Evolutionary conservation across 176 grass and related monocot genomes (phyloP).

Genomic region (Oryza glaberrima): DNA sequence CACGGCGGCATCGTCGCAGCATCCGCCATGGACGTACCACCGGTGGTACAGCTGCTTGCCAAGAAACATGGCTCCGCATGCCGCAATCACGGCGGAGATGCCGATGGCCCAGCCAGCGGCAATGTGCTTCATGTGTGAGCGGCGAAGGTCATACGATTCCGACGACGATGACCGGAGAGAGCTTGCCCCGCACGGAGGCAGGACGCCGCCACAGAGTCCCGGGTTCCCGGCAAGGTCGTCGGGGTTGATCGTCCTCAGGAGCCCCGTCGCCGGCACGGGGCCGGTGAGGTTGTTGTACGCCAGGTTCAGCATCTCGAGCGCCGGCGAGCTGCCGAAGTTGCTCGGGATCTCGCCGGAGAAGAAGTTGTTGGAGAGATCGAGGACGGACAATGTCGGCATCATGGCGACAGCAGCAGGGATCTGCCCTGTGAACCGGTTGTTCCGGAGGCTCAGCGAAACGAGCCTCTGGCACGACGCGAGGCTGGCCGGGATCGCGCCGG

Average conservation of each 20-base stretch:
- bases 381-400: conserved; percentile 85
- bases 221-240: conserved; percentile 88
- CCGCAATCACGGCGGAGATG: conserved; percentile 48
- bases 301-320: conserved; percentile 90
- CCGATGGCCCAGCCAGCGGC: conserved; percentile 81
- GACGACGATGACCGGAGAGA: conserved; percentile 38
- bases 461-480: conserved; percentile 79
- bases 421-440: conserved; percentile 68
- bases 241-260: conserved; percentile 80
- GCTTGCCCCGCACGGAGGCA: conserved; percentile 51
- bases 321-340: conserved; percentile 86
- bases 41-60: conserved; percentile 63
- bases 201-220: conserved; percentile 73
- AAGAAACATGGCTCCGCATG: conserved; percentile 45
- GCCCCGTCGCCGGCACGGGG: conserved; percentile 66
- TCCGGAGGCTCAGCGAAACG: conserved; percentile 76
- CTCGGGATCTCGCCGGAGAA: conserved; percentile 75
- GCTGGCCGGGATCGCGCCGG: conserved; percentile 67
- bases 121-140: conserved; percentile 74
- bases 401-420: conserved; percentile 68
- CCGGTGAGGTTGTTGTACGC: conserved; percentile 93
- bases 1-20: conserved; percentile 57
- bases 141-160: conserved; percentile 28
- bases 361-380: conserved; percentile 92
- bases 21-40: conserved; percentile 66